A percentile compares a stretch with the other conserved stretches of the same genome.
Conservation (phyloP, 192 early-diverging fungal species). For the Backusella macrospora region DNA sequence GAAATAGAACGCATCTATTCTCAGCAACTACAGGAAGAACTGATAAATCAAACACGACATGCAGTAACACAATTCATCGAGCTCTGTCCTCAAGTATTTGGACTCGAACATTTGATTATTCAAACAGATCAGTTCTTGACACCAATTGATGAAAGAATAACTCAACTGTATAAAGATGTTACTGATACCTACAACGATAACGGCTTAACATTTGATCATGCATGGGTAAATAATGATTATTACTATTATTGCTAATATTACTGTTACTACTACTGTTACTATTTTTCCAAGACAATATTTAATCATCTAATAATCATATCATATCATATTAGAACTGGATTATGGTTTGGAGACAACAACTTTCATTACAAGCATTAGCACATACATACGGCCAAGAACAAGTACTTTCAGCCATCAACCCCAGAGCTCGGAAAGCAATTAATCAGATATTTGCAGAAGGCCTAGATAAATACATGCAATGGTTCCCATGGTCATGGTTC, state of each 20-base stretch:
- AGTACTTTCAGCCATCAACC: slow-evolving; percentile 25
- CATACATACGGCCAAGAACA: slow-evolving; percentile 26
- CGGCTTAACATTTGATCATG: slow-evolving; percentile 31
- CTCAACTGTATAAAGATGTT: slow-evolving; percentile 28
- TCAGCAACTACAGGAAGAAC: slow-evolving; percentile 30
- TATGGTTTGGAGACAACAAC: slow-evolving; percentile 38
- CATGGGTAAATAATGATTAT: slow-evolving; percentile 29
- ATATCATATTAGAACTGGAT: slow-evolving; percentile 34
- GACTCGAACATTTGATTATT: slow-evolving; percentile 24
- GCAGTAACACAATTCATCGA: slow-evolving; percentile 25
- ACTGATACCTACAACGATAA: slow-evolving; percentile 26
- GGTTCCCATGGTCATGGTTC: slow-evolving; percentile 43
- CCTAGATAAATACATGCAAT: slow-evolving; percentile 39
- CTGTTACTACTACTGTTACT: neutral
- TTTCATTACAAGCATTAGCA: slow-evolving; percentile 30
- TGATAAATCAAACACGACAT: slow-evolving; percentile 24
- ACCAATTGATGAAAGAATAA: slow-evolving; percentile 13
- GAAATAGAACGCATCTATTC: slow-evolving; percentile 28
- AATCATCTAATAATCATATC: neutral
- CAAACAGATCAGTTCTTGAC: neutral
- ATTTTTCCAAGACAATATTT: neutral
- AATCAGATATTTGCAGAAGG: slow-evolving; percentile 30
- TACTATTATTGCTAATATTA: neutral
- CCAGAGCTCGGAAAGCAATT: slow-evolving; percentile 32
- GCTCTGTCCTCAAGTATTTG: slow-evolving; percentile 31